Percentiles rank a stretch among this genome's conserved stretches.
Evolutionary conservation across 2,329 filamentous ascomycete species (phyloP).

Genomic region (Colletotrichum magnum): DNA sequence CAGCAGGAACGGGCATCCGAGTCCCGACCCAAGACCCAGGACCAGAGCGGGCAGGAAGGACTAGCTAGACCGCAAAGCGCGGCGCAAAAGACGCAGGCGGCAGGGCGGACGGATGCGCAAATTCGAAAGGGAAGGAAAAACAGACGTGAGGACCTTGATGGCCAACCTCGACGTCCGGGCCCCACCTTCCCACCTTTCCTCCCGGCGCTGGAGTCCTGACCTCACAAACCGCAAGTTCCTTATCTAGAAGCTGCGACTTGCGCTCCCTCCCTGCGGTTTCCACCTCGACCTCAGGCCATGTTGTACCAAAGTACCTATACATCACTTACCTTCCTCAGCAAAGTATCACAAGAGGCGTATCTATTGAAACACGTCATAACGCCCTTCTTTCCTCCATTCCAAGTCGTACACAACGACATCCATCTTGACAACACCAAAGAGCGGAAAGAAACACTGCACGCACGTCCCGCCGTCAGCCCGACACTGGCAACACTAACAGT

Average conservation of each 20-base stretch:
- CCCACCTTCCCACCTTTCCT: conserved; percentile 23
- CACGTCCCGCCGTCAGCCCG: conserved; percentile 6
- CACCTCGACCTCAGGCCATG: not conserved
- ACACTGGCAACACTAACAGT: conserved; percentile 5
- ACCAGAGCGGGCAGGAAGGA: no score
- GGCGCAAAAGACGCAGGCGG: not conserved
- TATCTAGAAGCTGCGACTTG: conserved; percentile 19
- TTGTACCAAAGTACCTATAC: no score
- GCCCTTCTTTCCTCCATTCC: not conserved
- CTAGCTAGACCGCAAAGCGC: no score
- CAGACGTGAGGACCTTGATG: conserved; percentile 37
- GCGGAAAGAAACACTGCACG: not conserved
- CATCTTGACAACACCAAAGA: not conserved
- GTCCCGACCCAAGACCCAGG: no score
- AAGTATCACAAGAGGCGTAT: not conserved
- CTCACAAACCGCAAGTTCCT: conserved; percentile 20
- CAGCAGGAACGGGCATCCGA: not conserved
- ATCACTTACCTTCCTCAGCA: no score
- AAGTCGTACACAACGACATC: not conserved
- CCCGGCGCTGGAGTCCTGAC: conserved; percentile 5
- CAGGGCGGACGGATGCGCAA: conserved; percentile 13
- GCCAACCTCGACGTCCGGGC: conserved; percentile 14
- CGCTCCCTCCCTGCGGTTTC: conserved; percentile 1
- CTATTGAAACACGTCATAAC: not conserved
- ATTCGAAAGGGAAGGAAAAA: not conserved